phyloP scores from a whole-genome alignment of 352 stramenopile genomes.

The Phytopythium vexans region DNA sequence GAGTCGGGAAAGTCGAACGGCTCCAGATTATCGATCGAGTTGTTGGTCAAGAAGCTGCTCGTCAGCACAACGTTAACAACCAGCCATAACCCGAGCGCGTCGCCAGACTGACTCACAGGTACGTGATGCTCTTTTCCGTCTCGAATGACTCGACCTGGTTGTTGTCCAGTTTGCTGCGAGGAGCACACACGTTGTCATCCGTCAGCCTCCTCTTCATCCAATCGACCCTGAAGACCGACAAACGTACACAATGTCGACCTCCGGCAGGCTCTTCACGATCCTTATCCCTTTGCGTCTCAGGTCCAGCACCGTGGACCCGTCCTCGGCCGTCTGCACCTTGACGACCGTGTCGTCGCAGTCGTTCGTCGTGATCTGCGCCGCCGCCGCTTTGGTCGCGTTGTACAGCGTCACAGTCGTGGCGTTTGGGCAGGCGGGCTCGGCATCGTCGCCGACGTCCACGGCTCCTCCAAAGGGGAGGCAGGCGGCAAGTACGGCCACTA shows the following conservation, averaged over 20 bases:
- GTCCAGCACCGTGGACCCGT: slow-evolving; percentile 12
- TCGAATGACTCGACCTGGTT: slow-evolving; percentile 22
- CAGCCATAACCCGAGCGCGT: neutral
- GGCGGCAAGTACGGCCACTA: neutral
- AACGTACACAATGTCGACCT: slow-evolving; percentile 19
- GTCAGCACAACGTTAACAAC: neutral
- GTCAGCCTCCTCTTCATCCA: neutral
- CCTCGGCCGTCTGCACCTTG: slow-evolving; percentile 8
- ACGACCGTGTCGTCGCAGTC: slow-evolving; percentile 15
- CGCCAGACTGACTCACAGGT: slow-evolving; percentile 13
- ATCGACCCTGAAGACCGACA: neutral
- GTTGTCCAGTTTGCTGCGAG: slow-evolving; percentile 18
- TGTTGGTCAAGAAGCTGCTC: slow-evolving; percentile 24
- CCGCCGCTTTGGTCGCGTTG: slow-evolving; percentile 3
- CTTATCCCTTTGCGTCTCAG: slow-evolving; percentile 16
- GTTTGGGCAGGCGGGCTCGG: slow-evolving; percentile 21
- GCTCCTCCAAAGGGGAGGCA: slow-evolving; percentile 6
- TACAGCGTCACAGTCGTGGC: slow-evolving; percentile 21
- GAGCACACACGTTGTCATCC: neutral
- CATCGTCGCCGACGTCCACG: slow-evolving; percentile 27
- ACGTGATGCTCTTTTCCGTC: slow-evolving; percentile 11
- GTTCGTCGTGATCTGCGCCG: slow-evolving; percentile 14
- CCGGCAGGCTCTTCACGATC: slow-evolving; percentile 17
- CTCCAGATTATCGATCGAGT: slow-evolving; percentile 22
- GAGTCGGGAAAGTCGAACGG: slow-evolving; percentile 18